A percentile compares a stretch with the other conserved stretches of the same genome.
Conservation (phyloP, 2,329 filamentous ascomycete genomes). For the Meredithiella fracta region DNA sequence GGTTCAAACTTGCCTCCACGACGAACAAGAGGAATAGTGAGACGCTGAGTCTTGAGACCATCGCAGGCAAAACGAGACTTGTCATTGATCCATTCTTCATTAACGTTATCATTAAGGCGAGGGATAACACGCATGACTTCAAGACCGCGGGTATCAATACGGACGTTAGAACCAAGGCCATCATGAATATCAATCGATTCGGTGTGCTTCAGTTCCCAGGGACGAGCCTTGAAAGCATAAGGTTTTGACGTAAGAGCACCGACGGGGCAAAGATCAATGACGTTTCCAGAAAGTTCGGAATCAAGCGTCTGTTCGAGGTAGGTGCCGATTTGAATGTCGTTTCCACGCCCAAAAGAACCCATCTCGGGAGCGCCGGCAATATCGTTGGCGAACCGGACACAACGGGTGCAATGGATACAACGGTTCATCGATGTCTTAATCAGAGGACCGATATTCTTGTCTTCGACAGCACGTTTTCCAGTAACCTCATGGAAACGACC, state of each 20-base stretch:
- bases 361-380: slow-evolving; percentile 90
- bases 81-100: slow-evolving; percentile 99
- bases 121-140: slow-evolving; percentile 93
- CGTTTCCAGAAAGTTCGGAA: slow-evolving; percentile 88
- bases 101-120: slow-evolving; percentile 89
- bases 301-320: slow-evolving; percentile 91
- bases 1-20: slow-evolving; percentile 83
- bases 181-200: slow-evolving; percentile 93
- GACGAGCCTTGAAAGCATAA: slow-evolving; percentile 89
- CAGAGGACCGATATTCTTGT: slow-evolving; percentile 96
- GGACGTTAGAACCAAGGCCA: slow-evolving; percentile 82
- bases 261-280: slow-evolving; percentile 95
- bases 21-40: slow-evolving; percentile 82
- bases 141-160: slow-evolving; percentile 79
- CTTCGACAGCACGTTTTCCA: slow-evolving; percentile 94
- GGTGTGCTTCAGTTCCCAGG: slow-evolving; percentile 92
- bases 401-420: slow-evolving; percentile 97
- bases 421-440: slow-evolving; percentile 99
- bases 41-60: slow-evolving; percentile 84
- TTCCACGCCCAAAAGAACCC: slow-evolving; percentile 85
- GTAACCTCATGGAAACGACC: slow-evolving; percentile 91
- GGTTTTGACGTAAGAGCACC: slow-evolving; percentile 94
- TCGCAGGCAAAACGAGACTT: slow-evolving; percentile 95
- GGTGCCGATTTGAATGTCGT: slow-evolving; percentile 94
- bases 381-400: slow-evolving; percentile 94